These are phyloP conservation scores for Gloeopeniophorella convolvens DNA, from an alignment of 768 basidiomycete species.

Conservation along the genomic window DNA sequence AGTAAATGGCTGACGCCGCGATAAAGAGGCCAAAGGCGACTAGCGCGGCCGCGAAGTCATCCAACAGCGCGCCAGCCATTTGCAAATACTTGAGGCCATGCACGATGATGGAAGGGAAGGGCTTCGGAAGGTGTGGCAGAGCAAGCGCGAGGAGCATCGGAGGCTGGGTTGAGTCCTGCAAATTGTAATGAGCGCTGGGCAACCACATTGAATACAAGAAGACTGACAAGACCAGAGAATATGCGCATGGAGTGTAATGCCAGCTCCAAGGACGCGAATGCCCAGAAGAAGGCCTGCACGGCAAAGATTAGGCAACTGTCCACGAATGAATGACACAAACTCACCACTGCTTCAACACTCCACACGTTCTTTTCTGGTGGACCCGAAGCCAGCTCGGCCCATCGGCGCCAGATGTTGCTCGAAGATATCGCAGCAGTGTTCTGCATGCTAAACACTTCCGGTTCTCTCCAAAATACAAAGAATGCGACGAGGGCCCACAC, in stretches of 20 bases:
- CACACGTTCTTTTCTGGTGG: slow-evolving; percentile 31
- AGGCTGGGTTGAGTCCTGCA: slow-evolving; percentile 51
- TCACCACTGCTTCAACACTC: slow-evolving; percentile 54
- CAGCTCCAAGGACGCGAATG: slow-evolving; percentile 66
- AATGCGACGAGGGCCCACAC: slow-evolving; percentile 61
- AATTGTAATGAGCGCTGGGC: too few relatives aligned
- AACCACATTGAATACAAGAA: not conserved
- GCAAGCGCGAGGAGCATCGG: slow-evolving; percentile 54
- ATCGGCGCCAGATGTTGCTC: slow-evolving; percentile 45
- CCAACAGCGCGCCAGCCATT: slow-evolving; percentile 59
- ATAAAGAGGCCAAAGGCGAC: slow-evolving; percentile 69
- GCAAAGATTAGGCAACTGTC: slow-evolving; percentile 3
- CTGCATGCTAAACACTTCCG: slow-evolving; percentile 38
- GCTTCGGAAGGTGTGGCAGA: slow-evolving; percentile 60
- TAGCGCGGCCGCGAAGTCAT: slow-evolving; percentile 63
- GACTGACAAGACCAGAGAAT: slow-evolving; percentile 60
- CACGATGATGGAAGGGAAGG: slow-evolving; percentile 54
- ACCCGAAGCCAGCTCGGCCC: slow-evolving; percentile 48
- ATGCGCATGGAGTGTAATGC: slow-evolving; percentile 66
- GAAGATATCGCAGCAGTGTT: slow-evolving; percentile 31
- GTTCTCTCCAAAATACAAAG: slow-evolving; percentile 64
- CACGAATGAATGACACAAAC: slow-evolving; percentile 23
- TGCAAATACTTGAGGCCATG: slow-evolving; percentile 61
- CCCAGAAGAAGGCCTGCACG: slow-evolving; percentile 80
- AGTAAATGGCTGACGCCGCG: slow-evolving; percentile 1